These are phyloP conservation scores for Poa pratensis DNA, from an alignment of 176 grass and related monocot genomes.

Conservation along the genomic window DNA sequence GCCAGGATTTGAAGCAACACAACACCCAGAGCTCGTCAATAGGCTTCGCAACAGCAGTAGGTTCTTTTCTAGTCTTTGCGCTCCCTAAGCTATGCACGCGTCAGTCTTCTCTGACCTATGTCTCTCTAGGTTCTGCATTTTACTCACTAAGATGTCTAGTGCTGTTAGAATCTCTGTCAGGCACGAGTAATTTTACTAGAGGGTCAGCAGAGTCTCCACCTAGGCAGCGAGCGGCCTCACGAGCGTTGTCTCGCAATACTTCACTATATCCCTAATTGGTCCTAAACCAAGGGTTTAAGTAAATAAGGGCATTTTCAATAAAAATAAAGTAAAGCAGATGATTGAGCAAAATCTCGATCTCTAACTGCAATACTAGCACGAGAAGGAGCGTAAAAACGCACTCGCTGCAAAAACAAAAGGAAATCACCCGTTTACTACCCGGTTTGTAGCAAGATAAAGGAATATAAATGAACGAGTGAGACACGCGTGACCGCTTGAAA, in stretches of 20 bases:
- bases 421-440: slow-evolving; percentile 7
- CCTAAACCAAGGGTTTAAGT: not conserved
- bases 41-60: too few relatives aligned
- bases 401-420: not conserved
- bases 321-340: not conserved
- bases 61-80: too few relatives aligned
- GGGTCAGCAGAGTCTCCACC: not conserved
- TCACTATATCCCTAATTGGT: not conserved
- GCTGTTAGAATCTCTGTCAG: not conserved
- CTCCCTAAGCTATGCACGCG: not conserved
- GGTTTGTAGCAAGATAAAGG: not conserved
- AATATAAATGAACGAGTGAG: not conserved
- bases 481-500: not conserved
- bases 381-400: slow-evolving; percentile 1
- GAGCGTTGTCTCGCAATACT: not conserved
- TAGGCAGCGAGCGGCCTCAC: not conserved
- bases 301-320: not conserved
- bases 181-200: not conserved
- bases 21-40: too few relatives aligned
- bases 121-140: not conserved
- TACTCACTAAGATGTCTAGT: not conserved
- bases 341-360: not conserved
- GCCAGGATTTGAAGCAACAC: not conserved
- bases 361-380: not conserved
- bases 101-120: not conserved